phyloP scores from a whole-genome alignment of 805 yeast species.

The Cyberlindnera xylosilytica region DNA sequence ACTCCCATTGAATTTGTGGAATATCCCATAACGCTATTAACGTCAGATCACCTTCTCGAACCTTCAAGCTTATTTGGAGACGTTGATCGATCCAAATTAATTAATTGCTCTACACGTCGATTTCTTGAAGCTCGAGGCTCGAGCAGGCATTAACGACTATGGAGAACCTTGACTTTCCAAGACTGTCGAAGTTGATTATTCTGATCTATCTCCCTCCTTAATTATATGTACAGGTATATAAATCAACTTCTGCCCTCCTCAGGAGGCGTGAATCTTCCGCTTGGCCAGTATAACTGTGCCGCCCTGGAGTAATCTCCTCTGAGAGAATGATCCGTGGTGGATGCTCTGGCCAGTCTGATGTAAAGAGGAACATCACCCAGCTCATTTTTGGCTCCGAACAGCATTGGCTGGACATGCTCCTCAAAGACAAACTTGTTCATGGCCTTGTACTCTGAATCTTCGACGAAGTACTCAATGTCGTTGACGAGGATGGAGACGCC shows the following conservation, averaged over 20 bases:
- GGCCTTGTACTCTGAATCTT: conserved; percentile 44
- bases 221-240: too few species aligned
- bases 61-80: too few species aligned
- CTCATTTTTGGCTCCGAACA: conserved; percentile 29
- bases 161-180: too few species aligned
- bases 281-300: conserved; percentile 56
- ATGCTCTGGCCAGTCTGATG: conserved; percentile 51
- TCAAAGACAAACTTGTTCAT: conserved; percentile 35
- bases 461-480: conserved; percentile 75
- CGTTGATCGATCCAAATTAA: too few species aligned
- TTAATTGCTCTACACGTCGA: too few species aligned
- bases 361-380: conserved; percentile 40
- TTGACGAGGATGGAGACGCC: conserved; percentile 69
- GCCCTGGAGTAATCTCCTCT: conserved; percentile 68
- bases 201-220: too few species aligned
- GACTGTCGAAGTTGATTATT: too few species aligned
- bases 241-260: conserved; percentile 53
- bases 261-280: conserved; percentile 50
- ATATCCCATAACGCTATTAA: too few species aligned
- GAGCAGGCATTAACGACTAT: too few species aligned
- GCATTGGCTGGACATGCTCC: conserved; percentile 25
- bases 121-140: too few species aligned
- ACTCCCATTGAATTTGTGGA: too few species aligned
- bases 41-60: too few species aligned
- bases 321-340: conserved; percentile 31